phyloP scores from a whole-genome alignment of 352 stramenopile genomes.

The Nothophytophthora sp. region DNA sequence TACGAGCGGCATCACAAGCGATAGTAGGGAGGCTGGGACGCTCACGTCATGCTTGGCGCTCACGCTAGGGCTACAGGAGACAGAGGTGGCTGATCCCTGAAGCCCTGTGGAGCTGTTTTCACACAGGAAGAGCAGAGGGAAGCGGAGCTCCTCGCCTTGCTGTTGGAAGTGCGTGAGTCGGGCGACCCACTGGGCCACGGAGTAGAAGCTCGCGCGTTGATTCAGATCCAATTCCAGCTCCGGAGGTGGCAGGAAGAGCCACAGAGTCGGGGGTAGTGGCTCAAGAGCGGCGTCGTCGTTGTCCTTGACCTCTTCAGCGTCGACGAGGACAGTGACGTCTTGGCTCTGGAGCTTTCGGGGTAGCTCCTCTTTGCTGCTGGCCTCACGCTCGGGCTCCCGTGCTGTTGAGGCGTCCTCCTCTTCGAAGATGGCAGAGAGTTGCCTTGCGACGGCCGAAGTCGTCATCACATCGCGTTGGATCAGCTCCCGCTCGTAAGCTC shows the following conservation, averaged over 20 bases:
- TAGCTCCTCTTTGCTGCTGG: conserved; percentile 14
- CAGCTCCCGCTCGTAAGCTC: conserved; percentile 15
- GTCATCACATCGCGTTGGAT: conserved; percentile 15
- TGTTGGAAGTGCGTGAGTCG: conserved; percentile 42
- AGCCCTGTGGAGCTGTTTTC: conserved; percentile 38
- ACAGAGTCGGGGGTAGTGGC: conserved; percentile 50
- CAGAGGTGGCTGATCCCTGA: conserved; percentile 16
- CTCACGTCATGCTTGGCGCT: conserved; percentile 25
- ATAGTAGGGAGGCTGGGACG: conserved; percentile 50
- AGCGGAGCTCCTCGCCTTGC: conserved; percentile 40
- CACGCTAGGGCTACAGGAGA: conserved; percentile 18
- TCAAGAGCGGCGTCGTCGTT: conserved; percentile 17
- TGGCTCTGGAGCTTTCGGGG: conserved; percentile 1
- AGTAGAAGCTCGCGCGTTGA: conserved; percentile 21
- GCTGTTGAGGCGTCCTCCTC: conserved; percentile 7
- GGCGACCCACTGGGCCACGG: conserved; percentile 47
- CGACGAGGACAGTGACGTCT: too few species aligned
- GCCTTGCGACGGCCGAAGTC: conserved; percentile 5
- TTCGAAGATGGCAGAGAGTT: conserved; percentile 23
- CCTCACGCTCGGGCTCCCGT: conserved; percentile 19
- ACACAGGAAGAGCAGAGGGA: conserved; percentile 66
- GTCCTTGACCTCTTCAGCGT: background rate
- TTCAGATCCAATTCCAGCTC: conserved; percentile 34
- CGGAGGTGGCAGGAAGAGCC: conserved; percentile 56
- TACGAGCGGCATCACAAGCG: conserved; percentile 58